A percentile compares a stretch with the other conserved stretches of the same genome.
Evolutionary conservation across 352 stramenopile genomes (phyloP).

Genomic region (Pythium aristosporum): DNA sequence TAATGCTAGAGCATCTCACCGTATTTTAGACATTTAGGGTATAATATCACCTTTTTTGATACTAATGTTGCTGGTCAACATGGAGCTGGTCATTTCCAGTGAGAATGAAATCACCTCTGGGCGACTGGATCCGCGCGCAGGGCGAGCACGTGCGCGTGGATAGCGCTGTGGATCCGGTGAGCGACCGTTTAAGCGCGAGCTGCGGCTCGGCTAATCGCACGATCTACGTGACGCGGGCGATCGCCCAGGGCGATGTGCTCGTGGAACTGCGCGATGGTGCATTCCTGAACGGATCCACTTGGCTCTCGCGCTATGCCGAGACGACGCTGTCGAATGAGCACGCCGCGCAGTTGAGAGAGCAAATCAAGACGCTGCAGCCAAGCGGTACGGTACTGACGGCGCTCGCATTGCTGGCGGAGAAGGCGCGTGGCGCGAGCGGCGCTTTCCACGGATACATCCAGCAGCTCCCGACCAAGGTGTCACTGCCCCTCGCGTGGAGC

Average conservation of each 20-base stretch:
- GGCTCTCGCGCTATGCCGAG: constrained; percentile 31
- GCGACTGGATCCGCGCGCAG: constrained; percentile 40
- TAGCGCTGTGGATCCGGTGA: constrained; percentile 43
- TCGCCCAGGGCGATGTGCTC: constrained; percentile 35
- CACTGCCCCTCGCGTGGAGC: constrained; percentile 53
- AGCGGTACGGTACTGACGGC: constrained; percentile 47
- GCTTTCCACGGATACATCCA: constrained; percentile 57
- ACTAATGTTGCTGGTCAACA: not conserved
- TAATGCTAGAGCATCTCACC: not conserved
- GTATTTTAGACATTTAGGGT: not conserved
- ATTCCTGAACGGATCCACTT: constrained; percentile 50
- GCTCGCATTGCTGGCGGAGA: constrained; percentile 50
- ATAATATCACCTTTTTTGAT: constrained; percentile 13
- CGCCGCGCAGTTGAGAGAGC: constrained; percentile 25
- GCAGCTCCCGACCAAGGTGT: constrained; percentile 48
- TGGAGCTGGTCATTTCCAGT: not conserved
- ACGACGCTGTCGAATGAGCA: not conserved
- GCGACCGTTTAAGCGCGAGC: constrained; percentile 11
- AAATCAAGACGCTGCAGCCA: constrained; percentile 34
- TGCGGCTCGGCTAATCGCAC: constrained; percentile 44
- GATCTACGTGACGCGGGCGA: constrained; percentile 41
- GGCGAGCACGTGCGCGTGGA: constrained; percentile 35
- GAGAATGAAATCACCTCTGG: constrained; percentile 18
- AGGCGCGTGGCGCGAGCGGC: constrained; percentile 34
- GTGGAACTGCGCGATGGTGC: constrained; percentile 38